These are phyloP conservation scores for Exophiala aquamarina DNA, from an alignment of 2,329 filamentous ascomycete species.

Conservation along the genomic window DNA sequence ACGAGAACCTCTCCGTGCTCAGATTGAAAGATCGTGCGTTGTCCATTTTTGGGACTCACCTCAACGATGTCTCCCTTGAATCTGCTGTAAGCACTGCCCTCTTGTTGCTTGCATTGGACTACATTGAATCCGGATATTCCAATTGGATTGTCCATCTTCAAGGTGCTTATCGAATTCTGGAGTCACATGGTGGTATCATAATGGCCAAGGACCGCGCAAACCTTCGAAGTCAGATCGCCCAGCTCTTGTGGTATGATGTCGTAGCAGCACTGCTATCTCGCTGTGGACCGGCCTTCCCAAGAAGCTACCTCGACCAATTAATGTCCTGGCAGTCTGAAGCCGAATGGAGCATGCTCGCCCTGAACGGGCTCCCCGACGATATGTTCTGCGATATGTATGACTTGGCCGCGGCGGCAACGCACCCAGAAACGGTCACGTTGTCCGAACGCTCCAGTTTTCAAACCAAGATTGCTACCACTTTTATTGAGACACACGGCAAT, in stretches of 20 bases:
- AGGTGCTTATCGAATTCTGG: constrained; percentile 20
- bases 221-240: constrained; percentile 21
- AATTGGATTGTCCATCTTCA: constrained; percentile 24
- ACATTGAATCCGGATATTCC: constrained; percentile 17
- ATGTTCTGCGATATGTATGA: constrained; percentile 24
- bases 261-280: constrained; percentile 20
- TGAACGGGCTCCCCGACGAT: constrained; percentile 23
- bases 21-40: constrained; percentile 20
- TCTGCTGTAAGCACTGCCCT: constrained; percentile 19
- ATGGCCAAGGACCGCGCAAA: constrained; percentile 17
- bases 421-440: constrained; percentile 2
- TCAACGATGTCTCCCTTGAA: constrained; percentile 21
- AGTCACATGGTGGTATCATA: constrained; percentile 21
- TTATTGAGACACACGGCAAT: constrained; percentile 1
- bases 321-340: constrained; percentile 23
- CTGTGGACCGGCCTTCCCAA: constrained; percentile 18
- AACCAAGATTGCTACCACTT: constrained; percentile 7
- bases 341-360: constrained; percentile 25
- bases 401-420: constrained; percentile 13
- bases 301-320: constrained; percentile 16
- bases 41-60: constrained; percentile 16
- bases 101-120: constrained; percentile 21
- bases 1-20: constrained; percentile 17
- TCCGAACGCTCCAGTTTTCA: constrained; percentile 3
- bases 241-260: constrained; percentile 25